phyloP scores from a whole-genome alignment of 257 asterid genomes.

The Nicotiana knightiana region DNA sequence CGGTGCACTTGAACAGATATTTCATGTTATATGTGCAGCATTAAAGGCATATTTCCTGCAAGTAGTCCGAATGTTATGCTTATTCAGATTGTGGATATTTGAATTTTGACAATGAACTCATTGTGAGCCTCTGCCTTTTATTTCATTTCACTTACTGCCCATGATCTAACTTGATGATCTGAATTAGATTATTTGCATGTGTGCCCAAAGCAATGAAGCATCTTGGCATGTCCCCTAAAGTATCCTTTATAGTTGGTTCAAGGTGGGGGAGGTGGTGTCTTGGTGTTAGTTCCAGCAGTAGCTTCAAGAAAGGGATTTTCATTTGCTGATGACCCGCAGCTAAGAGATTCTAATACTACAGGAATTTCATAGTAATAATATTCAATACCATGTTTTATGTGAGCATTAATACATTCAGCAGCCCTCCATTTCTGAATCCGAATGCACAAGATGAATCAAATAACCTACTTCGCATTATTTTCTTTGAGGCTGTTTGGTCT shows the following conservation, averaged over 20 bases:
- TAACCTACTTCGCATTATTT: background rate
- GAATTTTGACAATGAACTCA: background rate
- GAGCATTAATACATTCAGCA: background rate
- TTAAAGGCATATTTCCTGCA: background rate
- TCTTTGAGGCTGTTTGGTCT: background rate
- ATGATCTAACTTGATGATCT: background rate
- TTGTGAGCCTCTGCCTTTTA: background rate
- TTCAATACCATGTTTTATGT: background rate
- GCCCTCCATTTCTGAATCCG: background rate
- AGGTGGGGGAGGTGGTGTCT: background rate
- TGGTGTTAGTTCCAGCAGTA: slow-evolving; percentile 1
- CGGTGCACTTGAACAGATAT: no score
- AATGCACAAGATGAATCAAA: background rate
- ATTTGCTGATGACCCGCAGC: background rate
- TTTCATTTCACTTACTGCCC: background rate
- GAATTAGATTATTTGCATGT: background rate
- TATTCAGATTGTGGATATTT: background rate
- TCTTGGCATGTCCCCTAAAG: background rate
- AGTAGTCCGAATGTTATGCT: background rate
- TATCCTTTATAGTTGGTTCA: background rate
- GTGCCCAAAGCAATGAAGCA: background rate
- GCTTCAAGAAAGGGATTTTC: background rate
- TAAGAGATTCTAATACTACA: background rate
- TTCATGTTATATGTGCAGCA: no score
- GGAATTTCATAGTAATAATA: background rate